A percentile compares a stretch with the other conserved stretches of the same genome.
Conservation (phyloP, 768 basidiomycete genomes). For the Suillus brevipes region DNA sequence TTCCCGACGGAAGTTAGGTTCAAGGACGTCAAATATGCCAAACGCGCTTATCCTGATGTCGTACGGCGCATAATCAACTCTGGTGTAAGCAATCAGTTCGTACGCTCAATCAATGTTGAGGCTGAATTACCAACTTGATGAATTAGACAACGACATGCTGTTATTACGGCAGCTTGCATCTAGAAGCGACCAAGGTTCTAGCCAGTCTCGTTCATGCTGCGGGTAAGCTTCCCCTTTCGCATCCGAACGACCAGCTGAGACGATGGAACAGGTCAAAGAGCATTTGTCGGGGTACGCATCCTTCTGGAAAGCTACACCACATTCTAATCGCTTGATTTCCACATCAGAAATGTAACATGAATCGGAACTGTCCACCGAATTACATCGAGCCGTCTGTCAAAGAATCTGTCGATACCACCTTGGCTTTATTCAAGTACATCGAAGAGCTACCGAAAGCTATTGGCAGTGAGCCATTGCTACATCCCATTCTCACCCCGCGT, state of each 20-base stretch:
- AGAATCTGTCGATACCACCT: conserved; percentile 62
- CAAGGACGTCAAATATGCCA: conserved; percentile 66
- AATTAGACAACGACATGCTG: conserved; percentile 91
- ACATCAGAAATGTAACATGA: conserved; percentile 36
- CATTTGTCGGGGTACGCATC: conserved; percentile 75
- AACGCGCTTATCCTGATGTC: conserved; percentile 64
- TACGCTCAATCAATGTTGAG: conserved; percentile 9
- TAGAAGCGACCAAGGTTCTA: conserved; percentile 76
- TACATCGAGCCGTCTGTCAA: conserved; percentile 67
- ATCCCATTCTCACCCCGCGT: conserved; percentile 92
- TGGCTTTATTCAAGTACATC: conserved; percentile 68
- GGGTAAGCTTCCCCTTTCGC: conserved; percentile 41
- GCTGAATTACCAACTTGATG: background rate
- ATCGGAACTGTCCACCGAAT: conserved; percentile 67
- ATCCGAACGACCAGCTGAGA: conserved; percentile 13
- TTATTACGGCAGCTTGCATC: conserved; percentile 84
- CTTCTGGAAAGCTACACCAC: background rate
- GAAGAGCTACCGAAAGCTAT: conserved; percentile 46
- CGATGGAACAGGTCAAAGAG: conserved; percentile 64
- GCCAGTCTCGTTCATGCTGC: conserved; percentile 68
- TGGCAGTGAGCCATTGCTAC: conserved; percentile 60
- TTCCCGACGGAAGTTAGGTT: conserved; percentile 89
- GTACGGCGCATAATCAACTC: conserved; percentile 69
- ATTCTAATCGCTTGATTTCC: conserved; percentile 7
- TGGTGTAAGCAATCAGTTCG: conserved; percentile 56